A percentile compares a stretch with the other conserved stretches of the same genome.
Evolutionary conservation across 176 grass and related monocot species (phyloP).

Genomic region (Oryza coarctata): DNA sequence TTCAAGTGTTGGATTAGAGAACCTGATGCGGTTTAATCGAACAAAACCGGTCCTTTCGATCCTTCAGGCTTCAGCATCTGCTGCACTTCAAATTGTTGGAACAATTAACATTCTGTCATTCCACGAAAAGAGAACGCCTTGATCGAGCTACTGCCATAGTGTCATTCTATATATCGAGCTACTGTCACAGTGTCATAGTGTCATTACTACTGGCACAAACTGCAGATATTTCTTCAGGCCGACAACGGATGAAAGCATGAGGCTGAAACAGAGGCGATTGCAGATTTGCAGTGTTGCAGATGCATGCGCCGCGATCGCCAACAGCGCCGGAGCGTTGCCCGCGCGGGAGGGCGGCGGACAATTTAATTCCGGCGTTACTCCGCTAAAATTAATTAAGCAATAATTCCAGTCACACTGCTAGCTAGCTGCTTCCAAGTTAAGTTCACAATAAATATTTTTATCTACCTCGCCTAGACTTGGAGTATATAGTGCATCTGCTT

Average conservation of each 20-base stretch:
- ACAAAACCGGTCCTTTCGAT: neutral
- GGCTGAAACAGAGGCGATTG: neutral
- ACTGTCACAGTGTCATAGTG: neutral
- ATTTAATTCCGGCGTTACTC: constrained; percentile 48
- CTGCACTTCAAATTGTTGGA: neutral
- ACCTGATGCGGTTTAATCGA: neutral
- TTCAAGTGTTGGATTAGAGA: neutral
- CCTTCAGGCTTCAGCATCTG: too few species aligned
- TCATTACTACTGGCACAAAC: neutral
- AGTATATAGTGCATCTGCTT: too few species aligned
- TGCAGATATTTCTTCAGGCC: neutral
- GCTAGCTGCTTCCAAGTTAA: constrained; percentile 33
- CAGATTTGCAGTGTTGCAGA: neutral
- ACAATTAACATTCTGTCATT: neutral
- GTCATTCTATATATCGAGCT: too few species aligned
- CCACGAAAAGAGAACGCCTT: neutral
- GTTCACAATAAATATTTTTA: constrained; percentile 38
- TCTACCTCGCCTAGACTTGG: constrained; percentile 38
- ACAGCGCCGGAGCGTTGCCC: constrained; percentile 29
- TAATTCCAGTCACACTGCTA: constrained; percentile 2
- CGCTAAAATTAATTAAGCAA: neutral
- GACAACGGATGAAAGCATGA: neutral
- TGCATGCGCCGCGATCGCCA: constrained; percentile 14
- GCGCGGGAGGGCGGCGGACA: constrained; percentile 29
- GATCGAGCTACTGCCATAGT: neutral